Evolutionary conservation across 2,329 filamentous ascomycete genomes (phyloP).

Genomic region (Talaromyces sp.): DNA sequence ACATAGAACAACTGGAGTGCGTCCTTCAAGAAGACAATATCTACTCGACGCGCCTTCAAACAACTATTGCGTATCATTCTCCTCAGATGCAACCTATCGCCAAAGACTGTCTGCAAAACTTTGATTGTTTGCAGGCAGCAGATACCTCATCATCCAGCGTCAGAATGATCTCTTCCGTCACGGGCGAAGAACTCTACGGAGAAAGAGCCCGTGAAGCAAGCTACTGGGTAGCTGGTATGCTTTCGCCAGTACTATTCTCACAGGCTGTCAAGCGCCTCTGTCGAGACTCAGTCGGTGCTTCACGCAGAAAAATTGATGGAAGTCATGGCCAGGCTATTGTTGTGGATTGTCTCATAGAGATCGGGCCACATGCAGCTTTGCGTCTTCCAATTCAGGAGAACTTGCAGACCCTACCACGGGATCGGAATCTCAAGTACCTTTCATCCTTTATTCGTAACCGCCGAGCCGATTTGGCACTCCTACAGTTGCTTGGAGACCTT

Average conservation of each 20-base stretch:
- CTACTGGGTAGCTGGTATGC: slow-evolving; percentile 24
- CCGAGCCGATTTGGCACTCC: not conserved
- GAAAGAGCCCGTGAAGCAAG: slow-evolving; percentile 11
- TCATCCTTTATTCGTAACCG: not conserved
- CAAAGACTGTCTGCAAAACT: not conserved
- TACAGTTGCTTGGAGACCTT: not conserved
- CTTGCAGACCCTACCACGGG: not conserved
- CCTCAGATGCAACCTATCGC: slow-evolving; percentile 19
- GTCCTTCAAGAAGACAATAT: slow-evolving; percentile 9
- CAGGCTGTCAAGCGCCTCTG: not conserved
- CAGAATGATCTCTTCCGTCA: slow-evolving; percentile 23
- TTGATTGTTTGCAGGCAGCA: not conserved
- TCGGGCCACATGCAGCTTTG: not conserved
- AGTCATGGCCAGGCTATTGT: not conserved
- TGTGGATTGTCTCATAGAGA: not conserved
- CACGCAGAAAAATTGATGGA: not conserved
- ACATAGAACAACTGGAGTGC: not conserved
- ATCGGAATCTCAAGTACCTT: not conserved
- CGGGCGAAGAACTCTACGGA: slow-evolving; percentile 10
- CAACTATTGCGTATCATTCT: slow-evolving; percentile 23
- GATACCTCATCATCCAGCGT: not conserved
- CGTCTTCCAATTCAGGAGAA: not conserved
- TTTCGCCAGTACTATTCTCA: slow-evolving; percentile 21
- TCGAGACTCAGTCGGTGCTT: not conserved
- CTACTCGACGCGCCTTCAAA: slow-evolving; percentile 19